Base-by-base conservation (phyloP, 192 early-diverging fungal species). In the Coemansia sp. region DNA sequence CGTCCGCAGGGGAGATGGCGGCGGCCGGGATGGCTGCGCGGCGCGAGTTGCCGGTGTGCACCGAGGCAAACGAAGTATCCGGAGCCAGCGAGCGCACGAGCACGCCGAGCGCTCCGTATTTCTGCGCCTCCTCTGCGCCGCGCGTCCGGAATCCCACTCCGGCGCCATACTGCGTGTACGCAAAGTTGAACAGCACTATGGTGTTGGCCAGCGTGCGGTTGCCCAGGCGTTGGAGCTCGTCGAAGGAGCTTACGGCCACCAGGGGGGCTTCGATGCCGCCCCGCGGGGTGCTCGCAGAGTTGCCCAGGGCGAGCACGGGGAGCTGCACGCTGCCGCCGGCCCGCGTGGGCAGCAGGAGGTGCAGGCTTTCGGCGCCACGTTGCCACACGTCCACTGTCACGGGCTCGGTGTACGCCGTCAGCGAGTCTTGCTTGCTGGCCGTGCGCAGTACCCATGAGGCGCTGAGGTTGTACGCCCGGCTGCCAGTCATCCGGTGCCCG, bases 401-500 rank as follows among this genome's bases (percentile, higher is more conserved):
- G 0, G 80, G 80, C 64, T 85, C 80, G 3, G 82, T 82, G 53
- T 72, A 78, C 43, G 81, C 82, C 0, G 59, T 67, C 46, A 85
- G 64, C 14, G 34, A 50, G 18, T 82, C 78, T 21, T 68, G 54
- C 23, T 46, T 50, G 30, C 77, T 71, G 54, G 61, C 71, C 3
- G 71, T 74, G 27, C 58, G 61, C 4, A 85, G 72, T 0, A 85
- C 76, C 84, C 84, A 85, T 40, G 67, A 74, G 38, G 80, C 81
- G 45, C 80, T 81, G 51, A 56, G 80, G 52, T 82, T 74, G 25
- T 83, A 67, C 4, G 66, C 80, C 6, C 56, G 47, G 55, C 80
- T 82, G 41, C 58, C 80, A 23, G 69, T 82, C 62, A 85, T 80
- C 46, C 83, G 81, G 69, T 75, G 70, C 37, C 83, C 83, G 53